Conservation (phyloP, 2,329 filamentous ascomycete species). For the Westerdykella sp. region DNA sequence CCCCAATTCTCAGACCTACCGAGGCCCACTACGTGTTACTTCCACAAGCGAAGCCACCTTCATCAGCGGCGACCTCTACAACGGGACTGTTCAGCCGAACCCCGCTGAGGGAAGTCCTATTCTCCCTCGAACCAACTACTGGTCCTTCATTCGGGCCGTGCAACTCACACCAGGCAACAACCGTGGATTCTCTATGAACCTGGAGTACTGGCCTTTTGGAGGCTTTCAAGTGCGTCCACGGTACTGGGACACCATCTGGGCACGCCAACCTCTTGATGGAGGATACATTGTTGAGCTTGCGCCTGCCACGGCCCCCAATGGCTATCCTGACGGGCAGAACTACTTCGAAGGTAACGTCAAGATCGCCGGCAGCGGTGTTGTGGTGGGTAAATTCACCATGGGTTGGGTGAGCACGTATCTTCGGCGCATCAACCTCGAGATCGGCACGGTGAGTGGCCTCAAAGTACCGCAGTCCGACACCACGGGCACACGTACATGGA, state of each 20-base stretch:
- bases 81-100: constrained; percentile 4
- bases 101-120: constrained; percentile 6
- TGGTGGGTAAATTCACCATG: constrained; percentile 5
- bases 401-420: constrained; percentile 5
- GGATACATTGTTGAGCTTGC: constrained; percentile 3
- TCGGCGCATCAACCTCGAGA: constrained; percentile 4
- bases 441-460: constrained; percentile 2
- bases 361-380: not conserved
- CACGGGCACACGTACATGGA: constrained; percentile 3
- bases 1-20: constrained; percentile 1
- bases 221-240: not conserved
- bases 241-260: constrained; percentile 1
- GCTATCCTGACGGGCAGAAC: constrained; percentile 2
- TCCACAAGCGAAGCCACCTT: not conserved
- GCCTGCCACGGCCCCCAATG: constrained; percentile 1
- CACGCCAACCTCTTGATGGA: not conserved
- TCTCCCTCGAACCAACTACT: constrained; percentile 7
- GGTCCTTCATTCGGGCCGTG: constrained; percentile 1
- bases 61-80: constrained; percentile 9
- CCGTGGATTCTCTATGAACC: constrained; percentile 2
- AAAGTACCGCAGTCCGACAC: not conserved
- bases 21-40: constrained; percentile 6
- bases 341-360: constrained; percentile 6
- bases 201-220: constrained; percentile 3
- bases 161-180: constrained; percentile 2